Evolutionary conservation across 1,284 basidiomycete genomes (phyloP).

Genomic region (Xerocomus cyaneibrunnescens): DNA sequence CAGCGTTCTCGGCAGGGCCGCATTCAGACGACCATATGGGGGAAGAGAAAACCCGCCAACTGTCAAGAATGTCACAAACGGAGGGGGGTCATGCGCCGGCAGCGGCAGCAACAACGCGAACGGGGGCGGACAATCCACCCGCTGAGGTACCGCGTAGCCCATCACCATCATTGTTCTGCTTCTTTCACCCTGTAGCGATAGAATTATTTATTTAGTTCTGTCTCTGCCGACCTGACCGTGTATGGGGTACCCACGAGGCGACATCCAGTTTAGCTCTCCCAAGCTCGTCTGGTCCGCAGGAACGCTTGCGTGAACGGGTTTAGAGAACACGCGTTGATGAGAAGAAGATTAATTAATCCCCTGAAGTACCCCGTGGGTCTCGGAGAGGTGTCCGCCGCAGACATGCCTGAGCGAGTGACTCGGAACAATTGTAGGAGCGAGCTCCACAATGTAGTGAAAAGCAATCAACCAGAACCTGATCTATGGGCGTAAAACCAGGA

Average conservation of each 20-base stretch:
- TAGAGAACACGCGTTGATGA: neutral
- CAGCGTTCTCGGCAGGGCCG: neutral
- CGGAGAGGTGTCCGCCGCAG: neutral
- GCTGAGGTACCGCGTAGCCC: neutral
- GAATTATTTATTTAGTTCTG: neutral
- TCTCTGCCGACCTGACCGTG: neutral
- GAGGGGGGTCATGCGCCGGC: neutral
- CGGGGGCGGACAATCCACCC: neutral
- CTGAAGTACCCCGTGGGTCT: neutral
- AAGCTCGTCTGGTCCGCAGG: neutral
- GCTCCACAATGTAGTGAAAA: neutral
- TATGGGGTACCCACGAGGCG: conserved; percentile 7
- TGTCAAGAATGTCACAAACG: neutral
- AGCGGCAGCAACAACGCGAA: neutral
- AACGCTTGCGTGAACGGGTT: neutral
- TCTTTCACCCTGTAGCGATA: conserved; percentile 13
- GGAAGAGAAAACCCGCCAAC: neutral
- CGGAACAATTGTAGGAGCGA: neutral
- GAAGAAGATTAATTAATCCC: neutral
- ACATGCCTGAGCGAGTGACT: neutral
- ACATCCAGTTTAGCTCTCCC: neutral
- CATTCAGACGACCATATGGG: conserved; percentile 18
- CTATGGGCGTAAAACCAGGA: conserved; percentile 4
- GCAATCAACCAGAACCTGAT: neutral
- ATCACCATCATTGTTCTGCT: neutral